phyloP scores from a whole-genome alignment of 1,284 basidiomycete genomes.

The Trametes versicolor region DNA sequence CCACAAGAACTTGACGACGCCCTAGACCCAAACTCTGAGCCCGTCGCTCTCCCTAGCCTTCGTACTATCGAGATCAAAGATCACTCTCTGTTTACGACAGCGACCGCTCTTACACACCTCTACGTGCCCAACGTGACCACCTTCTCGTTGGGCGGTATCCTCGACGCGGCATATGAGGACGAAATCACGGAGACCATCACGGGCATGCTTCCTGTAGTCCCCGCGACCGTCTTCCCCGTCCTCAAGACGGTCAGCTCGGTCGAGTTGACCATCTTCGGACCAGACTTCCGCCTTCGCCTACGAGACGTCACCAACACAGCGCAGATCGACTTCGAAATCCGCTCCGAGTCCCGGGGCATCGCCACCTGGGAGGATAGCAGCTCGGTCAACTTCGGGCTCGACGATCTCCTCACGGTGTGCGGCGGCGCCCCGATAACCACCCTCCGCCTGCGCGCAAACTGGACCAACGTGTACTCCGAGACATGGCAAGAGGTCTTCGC shows the following conservation, averaged over 20 bases:
- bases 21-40: neutral
- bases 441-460: neutral
- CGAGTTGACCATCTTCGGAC: neutral
- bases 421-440: neutral
- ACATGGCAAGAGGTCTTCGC: neutral
- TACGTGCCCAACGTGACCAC: neutral
- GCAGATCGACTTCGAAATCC: neutral
- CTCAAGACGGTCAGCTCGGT: neutral
- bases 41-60: neutral
- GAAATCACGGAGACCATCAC: neutral
- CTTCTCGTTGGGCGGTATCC: neutral
- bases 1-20: neutral
- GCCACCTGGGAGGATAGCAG: neutral
- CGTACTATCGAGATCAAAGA: neutral
- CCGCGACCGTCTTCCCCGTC: neutral
- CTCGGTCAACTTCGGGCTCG: neutral
- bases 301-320: neutral
- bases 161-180: neutral
- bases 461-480: neutral
- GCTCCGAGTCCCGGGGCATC: neutral
- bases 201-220: neutral
- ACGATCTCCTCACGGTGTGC: neutral
- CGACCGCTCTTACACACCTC: neutral
- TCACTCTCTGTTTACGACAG: neutral
- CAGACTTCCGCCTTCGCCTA: neutral